Evolutionary conservation across 352 stramenopile species (phyloP), one percentile per base, ranked within the genome.

Genomic region (Phytophthora kernoviae): DNA sequence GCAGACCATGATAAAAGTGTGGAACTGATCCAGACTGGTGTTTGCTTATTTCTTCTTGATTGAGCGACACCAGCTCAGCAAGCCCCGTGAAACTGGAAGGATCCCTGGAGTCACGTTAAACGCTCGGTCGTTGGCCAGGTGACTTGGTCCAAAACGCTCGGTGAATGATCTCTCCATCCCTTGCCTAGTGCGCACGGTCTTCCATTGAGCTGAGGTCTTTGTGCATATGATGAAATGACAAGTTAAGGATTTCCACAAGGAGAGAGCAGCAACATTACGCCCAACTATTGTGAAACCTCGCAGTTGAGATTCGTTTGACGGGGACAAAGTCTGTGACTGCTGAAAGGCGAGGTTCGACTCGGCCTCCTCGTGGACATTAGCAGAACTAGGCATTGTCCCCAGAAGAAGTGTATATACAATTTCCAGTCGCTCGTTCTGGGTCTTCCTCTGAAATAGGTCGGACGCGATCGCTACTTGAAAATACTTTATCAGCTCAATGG

Each of bases 1-100:
- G 79, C 0, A 93, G 54, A 4, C 81, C 84, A 52, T 93, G 84
- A 30, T 90, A 93, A 59, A 93, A 93, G 39, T 91, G 84, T 5
- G 84, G 84, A n/a, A 72, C 65, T 4, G 69, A 82, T 18, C 74
- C 70, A 1, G 46, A 49, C n/a, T 49, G 49, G 4, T 62, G 36
- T 4, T 58, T 62, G 5, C 65, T 55, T 5, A 75, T 36, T 15
- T 80, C 63, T 18, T 84, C 67, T 18, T 84, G 71, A 24, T 86
- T 83, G 0, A 61, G 60, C 8, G 81, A 68, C 21, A 81, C 56
- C 20, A 81, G 45, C 50, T 79, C 58, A 17, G 59, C 57, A 2
- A 84, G 57, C 68, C 72, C 8, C 73, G 54, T 0, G 73, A 80
- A 22, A 68, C 59, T 17, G 75, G 75, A 20, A 80, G 56, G 10